These are phyloP conservation scores for Dactylonectria estremocensis DNA, from an alignment of 2,329 filamentous ascomycete species.

Conservation along the genomic window DNA sequence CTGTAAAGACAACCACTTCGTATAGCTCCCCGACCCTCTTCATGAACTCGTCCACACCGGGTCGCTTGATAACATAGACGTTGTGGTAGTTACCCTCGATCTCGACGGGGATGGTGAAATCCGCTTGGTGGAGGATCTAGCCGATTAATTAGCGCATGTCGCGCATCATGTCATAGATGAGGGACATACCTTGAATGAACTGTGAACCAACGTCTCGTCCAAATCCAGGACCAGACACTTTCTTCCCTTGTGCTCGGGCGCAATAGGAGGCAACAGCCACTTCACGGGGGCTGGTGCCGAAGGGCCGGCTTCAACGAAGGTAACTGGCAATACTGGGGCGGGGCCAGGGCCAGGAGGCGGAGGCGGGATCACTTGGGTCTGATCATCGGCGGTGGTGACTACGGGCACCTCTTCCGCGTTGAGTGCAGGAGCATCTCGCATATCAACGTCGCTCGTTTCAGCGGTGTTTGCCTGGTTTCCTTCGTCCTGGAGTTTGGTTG, in stretches of 20 bases:
- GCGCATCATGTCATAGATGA: not conserved
- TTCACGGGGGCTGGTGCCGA: constrained; percentile 65
- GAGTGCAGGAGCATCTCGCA: constrained; percentile 74
- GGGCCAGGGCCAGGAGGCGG: constrained; percentile 65
- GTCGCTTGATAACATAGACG: constrained; percentile 98
- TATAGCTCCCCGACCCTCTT: constrained; percentile 98
- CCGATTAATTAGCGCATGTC: constrained; percentile 40
- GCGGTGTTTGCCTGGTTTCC: constrained; percentile 58
- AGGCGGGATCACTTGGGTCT: constrained; percentile 56
- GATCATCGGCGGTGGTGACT: constrained; percentile 55
- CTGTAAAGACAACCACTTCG: constrained; percentile 98
- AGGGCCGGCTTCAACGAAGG: constrained; percentile 58
- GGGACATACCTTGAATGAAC: constrained; percentile 90
- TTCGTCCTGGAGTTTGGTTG: constrained; percentile 45
- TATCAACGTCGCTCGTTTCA: constrained; percentile 75
- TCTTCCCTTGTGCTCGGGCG: constrained; percentile 84
- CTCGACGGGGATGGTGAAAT: constrained; percentile 98
- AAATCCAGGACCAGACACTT: constrained; percentile 97
- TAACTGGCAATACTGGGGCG: constrained; percentile 58
- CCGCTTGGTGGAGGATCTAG: constrained; percentile 96
- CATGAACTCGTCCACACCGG: constrained; percentile 99
- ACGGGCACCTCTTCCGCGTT: constrained; percentile 63
- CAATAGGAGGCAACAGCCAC: constrained; percentile 86
- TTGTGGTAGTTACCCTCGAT: constrained; percentile 99
- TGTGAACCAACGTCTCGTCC: constrained; percentile 97